Evolutionary conservation across 2,329 filamentous ascomycete species (phyloP).

Genomic region (Apiospora arundinis): DNA sequence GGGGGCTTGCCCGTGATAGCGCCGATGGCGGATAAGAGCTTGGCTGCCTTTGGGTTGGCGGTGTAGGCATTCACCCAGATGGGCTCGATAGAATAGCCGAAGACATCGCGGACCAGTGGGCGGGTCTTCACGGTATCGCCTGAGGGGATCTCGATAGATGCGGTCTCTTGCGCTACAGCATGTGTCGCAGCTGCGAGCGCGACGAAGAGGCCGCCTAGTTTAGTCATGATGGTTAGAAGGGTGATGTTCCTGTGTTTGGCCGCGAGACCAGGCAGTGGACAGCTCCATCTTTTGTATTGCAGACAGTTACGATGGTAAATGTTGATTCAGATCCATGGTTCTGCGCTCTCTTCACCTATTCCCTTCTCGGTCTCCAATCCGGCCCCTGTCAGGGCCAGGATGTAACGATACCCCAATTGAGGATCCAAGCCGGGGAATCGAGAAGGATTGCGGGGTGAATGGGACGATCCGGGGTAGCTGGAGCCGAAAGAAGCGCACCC

Average conservation of each 20-base stretch:
- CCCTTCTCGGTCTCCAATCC: not conserved
- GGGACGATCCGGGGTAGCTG: conserved; percentile 6
- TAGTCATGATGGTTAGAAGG: not conserved
- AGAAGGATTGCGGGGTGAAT: not conserved
- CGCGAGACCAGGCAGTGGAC: not conserved
- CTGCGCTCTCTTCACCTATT: not conserved
- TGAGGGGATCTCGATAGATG: conserved; percentile 35
- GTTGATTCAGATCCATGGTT: not conserved
- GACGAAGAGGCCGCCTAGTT: not conserved
- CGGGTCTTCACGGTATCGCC: conserved; percentile 33
- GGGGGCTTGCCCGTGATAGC: conserved; percentile 39
- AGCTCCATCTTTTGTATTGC: not conserved
- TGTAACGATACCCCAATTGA: not conserved
- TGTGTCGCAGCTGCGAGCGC: not conserved
- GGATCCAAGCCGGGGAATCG: not conserved
- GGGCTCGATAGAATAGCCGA: conserved; percentile 44
- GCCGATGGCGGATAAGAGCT: conserved; percentile 36
- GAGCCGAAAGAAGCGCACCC: not conserved
- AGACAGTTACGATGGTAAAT: not conserved
- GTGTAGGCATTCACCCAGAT: conserved; percentile 41
- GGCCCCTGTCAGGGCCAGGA: not conserved
- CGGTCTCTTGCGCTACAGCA: conserved; percentile 21
- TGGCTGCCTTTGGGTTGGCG: conserved; percentile 37
- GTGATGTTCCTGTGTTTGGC: not conserved
- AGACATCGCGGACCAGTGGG: conserved; percentile 37